Conservation (phyloP, 1,139 yeast species). For the Zygotorulaspora mrakii region DNA sequence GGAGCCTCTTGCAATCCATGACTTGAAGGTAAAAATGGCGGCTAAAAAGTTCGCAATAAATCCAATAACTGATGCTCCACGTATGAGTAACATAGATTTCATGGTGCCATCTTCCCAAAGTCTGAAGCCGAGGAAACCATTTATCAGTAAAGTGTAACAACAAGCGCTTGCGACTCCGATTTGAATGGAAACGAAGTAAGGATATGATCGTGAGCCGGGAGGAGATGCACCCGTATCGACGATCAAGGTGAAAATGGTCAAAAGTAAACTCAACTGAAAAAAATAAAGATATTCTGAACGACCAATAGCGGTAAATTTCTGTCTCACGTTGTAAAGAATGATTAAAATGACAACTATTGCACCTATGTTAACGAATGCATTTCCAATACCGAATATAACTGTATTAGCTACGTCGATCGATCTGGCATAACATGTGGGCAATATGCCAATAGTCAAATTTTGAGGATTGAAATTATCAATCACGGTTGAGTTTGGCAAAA, state of each 20-base stretch:
- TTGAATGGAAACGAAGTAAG: constrained; percentile 81
- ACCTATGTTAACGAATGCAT: constrained; percentile 78
- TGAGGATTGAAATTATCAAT: constrained; percentile 27
- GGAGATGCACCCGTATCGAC: constrained; percentile 94
- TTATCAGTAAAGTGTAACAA: constrained; percentile 63
- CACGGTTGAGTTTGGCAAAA: constrained; percentile 25
- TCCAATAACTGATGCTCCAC: constrained; percentile 48
- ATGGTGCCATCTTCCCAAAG: constrained; percentile 91
- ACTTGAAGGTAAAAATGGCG: constrained; percentile 65
- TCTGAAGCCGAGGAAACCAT: constrained; percentile 81
- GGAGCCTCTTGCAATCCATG: constrained; percentile 48
- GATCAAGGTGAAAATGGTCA: constrained; percentile 62
- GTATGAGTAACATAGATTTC: constrained; percentile 55
- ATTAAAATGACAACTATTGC: constrained; percentile 61
- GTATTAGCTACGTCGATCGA: constrained; percentile 87
- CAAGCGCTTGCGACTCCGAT: constrained; percentile 68
- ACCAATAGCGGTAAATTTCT: constrained; percentile 92
- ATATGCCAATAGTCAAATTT: constrained; percentile 47
- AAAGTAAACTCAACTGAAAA: constrained; percentile 55
- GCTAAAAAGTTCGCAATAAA: constrained; percentile 66
- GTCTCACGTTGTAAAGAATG: constrained; percentile 73
- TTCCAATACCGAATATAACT: constrained; percentile 85
- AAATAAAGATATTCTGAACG: constrained; percentile 78
- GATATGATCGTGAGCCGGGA: constrained; percentile 69
- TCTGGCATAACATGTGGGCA: constrained; percentile 80